These are phyloP conservation scores for Waltergamsia citrina DNA, from an alignment of 2,329 filamentous ascomycete genomes.

Conservation along the genomic window DNA sequence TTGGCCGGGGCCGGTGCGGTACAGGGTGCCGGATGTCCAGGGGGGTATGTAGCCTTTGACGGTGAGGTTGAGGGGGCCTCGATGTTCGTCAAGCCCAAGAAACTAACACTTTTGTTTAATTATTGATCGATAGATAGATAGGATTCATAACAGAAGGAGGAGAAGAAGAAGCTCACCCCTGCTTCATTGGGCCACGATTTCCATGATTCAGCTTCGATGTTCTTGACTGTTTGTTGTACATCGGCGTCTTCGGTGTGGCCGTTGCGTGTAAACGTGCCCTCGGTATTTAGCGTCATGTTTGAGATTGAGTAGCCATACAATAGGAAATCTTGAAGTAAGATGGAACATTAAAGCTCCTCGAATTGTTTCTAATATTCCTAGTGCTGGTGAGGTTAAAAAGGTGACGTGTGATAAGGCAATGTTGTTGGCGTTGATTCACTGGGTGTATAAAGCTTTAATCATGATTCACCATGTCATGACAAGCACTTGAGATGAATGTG, in stretches of 20 bases:
- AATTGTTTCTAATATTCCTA: too few species aligned
- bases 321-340: too few species aligned
- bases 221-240: conserved; percentile 10
- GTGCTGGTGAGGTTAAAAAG: too few species aligned
- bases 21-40: conserved; percentile 64
- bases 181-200: conserved; percentile 38
- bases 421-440: too few species aligned
- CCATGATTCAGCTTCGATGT: conserved; percentile 21
- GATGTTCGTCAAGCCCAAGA: conserved; percentile 56
- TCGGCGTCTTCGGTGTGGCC: conserved; percentile 16
- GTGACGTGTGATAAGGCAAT: too few species aligned
- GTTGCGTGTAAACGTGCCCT: conserved; percentile 16
- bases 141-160: not conserved
- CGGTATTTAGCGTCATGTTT: conserved; percentile 11
- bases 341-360: too few species aligned
- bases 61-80: conserved; percentile 50
- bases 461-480: too few species aligned
- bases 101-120: conserved; percentile 39
- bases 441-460: too few species aligned
- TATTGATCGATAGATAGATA: too few species aligned
- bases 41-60: conserved; percentile 59
- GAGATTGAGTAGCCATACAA: too few species aligned
- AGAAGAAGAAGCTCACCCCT: conserved; percentile 22
- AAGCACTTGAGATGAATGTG: too few species aligned
- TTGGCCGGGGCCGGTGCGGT: conserved; percentile 64